Evolutionary conservation across 2,329 filamentous ascomycete genomes (phyloP).

Genomic region (Grosmannia clavigera): DNA sequence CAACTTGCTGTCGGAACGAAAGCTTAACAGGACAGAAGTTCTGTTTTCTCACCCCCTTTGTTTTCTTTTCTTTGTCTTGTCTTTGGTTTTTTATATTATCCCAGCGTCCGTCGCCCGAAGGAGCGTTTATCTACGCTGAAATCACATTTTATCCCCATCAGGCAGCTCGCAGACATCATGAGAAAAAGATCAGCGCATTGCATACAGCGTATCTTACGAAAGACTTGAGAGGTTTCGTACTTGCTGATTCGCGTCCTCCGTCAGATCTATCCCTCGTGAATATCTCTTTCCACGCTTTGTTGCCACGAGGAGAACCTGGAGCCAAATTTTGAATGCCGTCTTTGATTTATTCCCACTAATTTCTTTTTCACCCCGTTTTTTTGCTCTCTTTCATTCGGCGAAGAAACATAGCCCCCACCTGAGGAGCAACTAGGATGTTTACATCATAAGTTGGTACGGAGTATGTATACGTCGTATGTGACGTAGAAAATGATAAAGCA

Average conservation of each 20-base stretch:
- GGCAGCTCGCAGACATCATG: neutral
- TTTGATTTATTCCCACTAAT: neutral
- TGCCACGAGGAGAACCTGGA: neutral
- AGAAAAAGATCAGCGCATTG: neutral
- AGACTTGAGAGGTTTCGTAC: neutral
- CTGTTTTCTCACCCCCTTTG: too few species aligned
- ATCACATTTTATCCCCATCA: constrained; percentile 6
- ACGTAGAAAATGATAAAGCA: neutral
- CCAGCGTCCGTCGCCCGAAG: neutral
- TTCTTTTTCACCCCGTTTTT: neutral
- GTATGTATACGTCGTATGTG: too few species aligned
- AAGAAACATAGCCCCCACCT: neutral
- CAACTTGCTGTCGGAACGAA: too few species aligned
- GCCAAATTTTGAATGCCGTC: neutral
- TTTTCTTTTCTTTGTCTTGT: neutral
- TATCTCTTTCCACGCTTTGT: neutral
- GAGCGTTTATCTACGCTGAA: neutral
- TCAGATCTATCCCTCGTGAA: neutral
- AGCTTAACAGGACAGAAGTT: neutral
- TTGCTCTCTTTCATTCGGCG: neutral
- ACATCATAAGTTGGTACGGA: neutral
- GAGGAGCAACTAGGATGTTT: neutral
- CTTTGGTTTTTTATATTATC: neutral
- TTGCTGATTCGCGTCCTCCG: too few species aligned
- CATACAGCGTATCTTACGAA: too few species aligned